Base-by-base conservation (phyloP, 495 filamentous ascomycete species). In the Penicillium tannophilum region DNA sequence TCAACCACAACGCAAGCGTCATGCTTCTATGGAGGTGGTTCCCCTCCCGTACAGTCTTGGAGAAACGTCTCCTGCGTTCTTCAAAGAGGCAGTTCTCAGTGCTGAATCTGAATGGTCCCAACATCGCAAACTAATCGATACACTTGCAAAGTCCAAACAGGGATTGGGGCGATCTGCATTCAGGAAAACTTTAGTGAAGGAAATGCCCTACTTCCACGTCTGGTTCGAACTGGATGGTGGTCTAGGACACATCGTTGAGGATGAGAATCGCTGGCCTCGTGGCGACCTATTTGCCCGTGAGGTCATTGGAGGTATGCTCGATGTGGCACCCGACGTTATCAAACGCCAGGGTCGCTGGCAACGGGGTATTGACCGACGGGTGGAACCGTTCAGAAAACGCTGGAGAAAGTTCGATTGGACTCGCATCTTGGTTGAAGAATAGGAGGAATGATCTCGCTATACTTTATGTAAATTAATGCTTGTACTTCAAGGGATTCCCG, bases 401-500 rank as follows among this genome's bases (percentile, higher is more conserved):
- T 98, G 94, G 94, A 84, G 84, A 65, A 90, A 92, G 75, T 98
- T 90, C 72, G 94, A 98, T 78, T 98, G 95, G 95, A 98, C 94
- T 19, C 86, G 88, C 66, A 86, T 92, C 26, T 73, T 98, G 36
- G 76, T 82, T 28, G 85, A 88, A 64, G 79, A 66, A 19, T 81
- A 45, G 23, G 39, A 35, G 43, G 20, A 7, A 66, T 2, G 28
- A 11, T 35, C 10, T 33, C 0, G 33, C 39, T 14, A 54, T 28
- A 33, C 47, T 50, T 33, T 11, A 33, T 50, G 47, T 46, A 36
- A 36, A 4, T 12, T 12, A 36, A 5, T 28, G 4, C 6, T 28
- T 36, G 4, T 36, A 3, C 9, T 36, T 2, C 9, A 36, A 36
- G 8, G 1, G 33, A 3, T 2, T 28, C 33, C 9, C 12, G 4